A percentile compares a stretch with the other conserved stretches of the same genome.
These are phyloP conservation scores for Lactifluus pinguis DNA, from an alignment of 768 basidiomycete species.

Conservation along the genomic window DNA sequence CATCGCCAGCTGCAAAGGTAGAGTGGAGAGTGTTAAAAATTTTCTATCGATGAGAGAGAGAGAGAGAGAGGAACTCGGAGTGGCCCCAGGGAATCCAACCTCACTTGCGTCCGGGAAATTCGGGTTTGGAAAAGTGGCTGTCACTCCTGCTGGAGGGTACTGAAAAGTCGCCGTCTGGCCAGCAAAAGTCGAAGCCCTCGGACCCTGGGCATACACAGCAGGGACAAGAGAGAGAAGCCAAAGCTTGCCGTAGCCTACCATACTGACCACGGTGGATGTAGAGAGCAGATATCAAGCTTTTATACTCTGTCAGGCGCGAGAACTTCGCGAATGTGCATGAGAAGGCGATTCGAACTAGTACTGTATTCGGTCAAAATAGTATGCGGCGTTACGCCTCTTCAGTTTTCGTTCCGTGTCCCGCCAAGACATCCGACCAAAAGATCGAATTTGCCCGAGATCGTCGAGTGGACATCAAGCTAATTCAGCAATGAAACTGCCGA, in stretches of 20 bases:
- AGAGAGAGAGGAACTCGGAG: conserved; percentile 30
- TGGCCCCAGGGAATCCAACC: conserved; percentile 41
- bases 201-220: not conserved
- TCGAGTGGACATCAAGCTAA: not conserved
- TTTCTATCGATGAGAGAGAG: not conserved
- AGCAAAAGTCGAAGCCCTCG: conserved; percentile 32
- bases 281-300: not conserved
- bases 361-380: too few relatives aligned
- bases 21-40: not conserved
- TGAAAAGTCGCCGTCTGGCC: conserved; percentile 34
- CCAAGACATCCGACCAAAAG: too few relatives aligned
- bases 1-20: conserved; percentile 22
- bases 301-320: not conserved
- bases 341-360: too few relatives aligned
- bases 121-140: conserved; percentile 25
- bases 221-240: conserved; percentile 2
- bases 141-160: conserved; percentile 35
- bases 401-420: too few relatives aligned
- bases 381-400: not conserved
- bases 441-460: not conserved
- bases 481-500: too few relatives aligned
- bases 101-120: conserved; percentile 35
- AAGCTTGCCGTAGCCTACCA: not conserved
- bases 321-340: not conserved
- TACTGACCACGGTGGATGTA: not conserved